Base-by-base conservation (phyloP, 1,284 basidiomycete species). In the Ustanciosporium gigantosporum region DNA sequence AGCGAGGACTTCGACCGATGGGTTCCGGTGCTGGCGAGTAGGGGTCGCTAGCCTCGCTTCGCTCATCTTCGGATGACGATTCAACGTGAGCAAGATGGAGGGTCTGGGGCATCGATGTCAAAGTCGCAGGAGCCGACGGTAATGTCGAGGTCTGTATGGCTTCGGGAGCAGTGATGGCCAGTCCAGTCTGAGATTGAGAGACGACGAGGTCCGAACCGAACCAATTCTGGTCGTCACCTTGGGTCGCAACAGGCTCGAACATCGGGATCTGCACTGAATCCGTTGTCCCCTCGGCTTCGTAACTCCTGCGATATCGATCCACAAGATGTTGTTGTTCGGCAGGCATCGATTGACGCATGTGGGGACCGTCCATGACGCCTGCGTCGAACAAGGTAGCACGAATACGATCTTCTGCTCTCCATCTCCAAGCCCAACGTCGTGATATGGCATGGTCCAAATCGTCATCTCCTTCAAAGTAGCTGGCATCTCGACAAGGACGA, bases 321-420 rank as follows among this genome's bases (percentile, higher is more conserved):
- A 20, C 11, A 9, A 20, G 11, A 36, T n/a, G 34, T n/a, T 36
- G 13, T 17, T 36, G 15, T n/a, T 36, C 19, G 13, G 34, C 11
- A 6, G 6, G n/a, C 20, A 16, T 9, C 5, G 41, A 13, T 4
- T 16, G n/a, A 9, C n/a, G 27, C n/a, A 11, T 9, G n/a, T 37
- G 5, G 43, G 24, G 8, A 34, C 23, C 16, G 44, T 56, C 45
- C 37, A 49, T 25, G 25, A 56, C 9, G 11, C 53, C 53, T 2
- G 42, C 46, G 25, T 56, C 53, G 19, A 56, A 62, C 8, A 66
- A 31, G 14, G 62, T 42, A 11, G 53, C 42, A 19, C 58, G 41
- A 13, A 66, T 66, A 15, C 64, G 43, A 36, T 62, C 58, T 38
- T 62, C 58, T 6, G 52, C 64, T 7, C 58, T 40, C 43, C 46